These are phyloP conservation scores for Conticribra guillardii DNA, from an alignment of 108 stramenopile species.

Conservation along the genomic window DNA sequence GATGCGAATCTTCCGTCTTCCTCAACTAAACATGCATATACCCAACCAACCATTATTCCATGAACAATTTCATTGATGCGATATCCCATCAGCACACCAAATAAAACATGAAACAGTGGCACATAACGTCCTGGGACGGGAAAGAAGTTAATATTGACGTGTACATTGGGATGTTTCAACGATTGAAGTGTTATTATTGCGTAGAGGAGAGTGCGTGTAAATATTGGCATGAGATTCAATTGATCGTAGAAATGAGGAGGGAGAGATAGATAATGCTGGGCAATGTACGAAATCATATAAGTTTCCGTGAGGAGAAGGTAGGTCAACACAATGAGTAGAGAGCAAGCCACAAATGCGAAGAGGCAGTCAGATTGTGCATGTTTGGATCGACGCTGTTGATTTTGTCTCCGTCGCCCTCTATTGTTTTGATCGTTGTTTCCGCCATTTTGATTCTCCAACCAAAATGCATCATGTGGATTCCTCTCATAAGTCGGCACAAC, in stretches of 20 bases:
- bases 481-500: conserved; percentile 28
- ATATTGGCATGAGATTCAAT: conserved; percentile 25
- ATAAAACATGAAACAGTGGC: conserved; percentile 40
- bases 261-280: conserved; percentile 8
- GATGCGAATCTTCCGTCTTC: conserved; percentile 25
- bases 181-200: conserved; percentile 37
- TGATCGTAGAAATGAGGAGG: not conserved
- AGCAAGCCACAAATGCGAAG: conserved; percentile 34
- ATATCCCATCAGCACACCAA: conserved; percentile 41
- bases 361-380: conserved; percentile 28
- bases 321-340: conserved; percentile 22
- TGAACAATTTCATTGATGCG: conserved; percentile 38
- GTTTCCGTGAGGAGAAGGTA: conserved; percentile 40
- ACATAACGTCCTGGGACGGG: conserved; percentile 43
- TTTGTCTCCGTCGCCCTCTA: conserved; percentile 5
- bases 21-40: conserved; percentile 26
- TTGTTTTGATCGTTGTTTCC: conserved; percentile 3
- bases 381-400: not conserved
- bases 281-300: conserved; percentile 8
- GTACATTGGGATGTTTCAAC: conserved; percentile 21
- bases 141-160: conserved; percentile 43
- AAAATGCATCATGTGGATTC: conserved; percentile 32
- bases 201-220: conserved; percentile 42
- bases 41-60: conserved; percentile 25
- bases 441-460: not conserved